These are phyloP conservation scores for Cyclotella kingstonii DNA, from an alignment of 108 stramenopile genomes.

Conservation along the genomic window DNA sequence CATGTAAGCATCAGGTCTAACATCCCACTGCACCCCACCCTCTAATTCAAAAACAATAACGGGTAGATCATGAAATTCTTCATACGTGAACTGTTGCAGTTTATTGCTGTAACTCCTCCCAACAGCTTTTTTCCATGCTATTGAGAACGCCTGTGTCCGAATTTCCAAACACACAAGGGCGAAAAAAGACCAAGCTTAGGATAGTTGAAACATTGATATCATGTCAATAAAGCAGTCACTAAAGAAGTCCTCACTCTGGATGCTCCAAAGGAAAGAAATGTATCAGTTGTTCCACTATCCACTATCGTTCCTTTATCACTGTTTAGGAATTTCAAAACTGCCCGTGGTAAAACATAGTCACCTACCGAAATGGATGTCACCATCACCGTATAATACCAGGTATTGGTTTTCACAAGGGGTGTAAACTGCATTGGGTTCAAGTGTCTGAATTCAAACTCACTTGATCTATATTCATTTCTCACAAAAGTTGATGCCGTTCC, in stretches of 20 bases:
- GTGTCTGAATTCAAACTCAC: constrained; percentile 18
- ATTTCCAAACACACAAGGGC: not conserved
- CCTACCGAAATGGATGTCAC: constrained; percentile 40
- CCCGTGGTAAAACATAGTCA: constrained; percentile 10
- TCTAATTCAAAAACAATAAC: constrained; percentile 52
- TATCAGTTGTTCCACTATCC: constrained; percentile 96
- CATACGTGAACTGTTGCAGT: constrained; percentile 48
- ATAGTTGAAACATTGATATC: not conserved
- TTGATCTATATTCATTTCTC: constrained; percentile 38
- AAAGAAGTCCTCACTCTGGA: constrained; percentile 15
- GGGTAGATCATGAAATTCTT: constrained; percentile 57
- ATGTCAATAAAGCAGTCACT: not conserved
- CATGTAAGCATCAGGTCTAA: constrained; percentile 67
- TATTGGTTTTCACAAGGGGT: constrained; percentile 41
- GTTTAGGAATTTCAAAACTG: constrained; percentile 45
- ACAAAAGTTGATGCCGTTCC: constrained; percentile 37
- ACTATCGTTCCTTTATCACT: constrained; percentile 91
- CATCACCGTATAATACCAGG: constrained; percentile 50
- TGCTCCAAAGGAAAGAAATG: constrained; percentile 74
- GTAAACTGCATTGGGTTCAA: constrained; percentile 57
- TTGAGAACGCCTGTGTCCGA: constrained; percentile 41
- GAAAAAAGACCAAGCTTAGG: not conserved
- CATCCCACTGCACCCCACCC: constrained; percentile 38
- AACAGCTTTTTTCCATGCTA: constrained; percentile 58
- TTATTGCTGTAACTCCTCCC: constrained; percentile 41